Conservation (phyloP, 179 eudicot genomes). For the Heliamphora pulchella region DNA sequence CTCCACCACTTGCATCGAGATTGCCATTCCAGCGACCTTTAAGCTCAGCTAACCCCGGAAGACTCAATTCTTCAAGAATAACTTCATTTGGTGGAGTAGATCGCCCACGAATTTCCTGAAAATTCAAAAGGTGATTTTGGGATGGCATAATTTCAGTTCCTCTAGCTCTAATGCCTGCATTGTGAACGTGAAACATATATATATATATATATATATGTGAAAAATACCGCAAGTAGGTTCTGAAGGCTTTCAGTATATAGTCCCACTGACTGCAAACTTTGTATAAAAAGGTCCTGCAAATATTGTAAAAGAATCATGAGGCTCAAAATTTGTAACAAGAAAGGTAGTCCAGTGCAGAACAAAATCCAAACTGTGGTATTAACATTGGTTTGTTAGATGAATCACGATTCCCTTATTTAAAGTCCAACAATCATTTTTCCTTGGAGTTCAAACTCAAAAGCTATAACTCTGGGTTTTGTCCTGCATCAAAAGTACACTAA, state of each 20-base stretch:
- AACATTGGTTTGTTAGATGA: too few species aligned
- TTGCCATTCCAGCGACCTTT: slow-evolving; percentile 98
- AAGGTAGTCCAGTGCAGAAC: not conserved
- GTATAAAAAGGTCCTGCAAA: slow-evolving; percentile 81
- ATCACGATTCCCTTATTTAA: not conserved
- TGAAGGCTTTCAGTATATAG: slow-evolving; percentile 65
- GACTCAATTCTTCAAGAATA: slow-evolving; percentile 70
- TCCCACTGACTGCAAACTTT: slow-evolving; percentile 82
- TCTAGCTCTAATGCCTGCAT: slow-evolving; percentile 12
- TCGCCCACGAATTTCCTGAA: slow-evolving; percentile 61
- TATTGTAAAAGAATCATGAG: slow-evolving; percentile 8
- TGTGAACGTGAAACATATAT: not conserved
- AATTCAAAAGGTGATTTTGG: slow-evolving; percentile 6
- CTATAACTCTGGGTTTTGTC: slow-evolving; percentile 1
- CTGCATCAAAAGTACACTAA: not conserved
- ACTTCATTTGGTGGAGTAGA: slow-evolving; percentile 61
- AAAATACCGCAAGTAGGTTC: slow-evolving; percentile 73
- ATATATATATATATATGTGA: not conserved
- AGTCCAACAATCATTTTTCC: not conserved
- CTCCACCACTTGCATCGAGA: slow-evolving; percentile 99
- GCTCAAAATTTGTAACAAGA: not conserved
- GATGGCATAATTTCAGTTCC: not conserved
- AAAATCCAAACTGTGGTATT: not conserved
- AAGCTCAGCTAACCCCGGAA: slow-evolving; percentile 96
- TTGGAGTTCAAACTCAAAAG: not conserved